Conservation (phyloP, 139 green algal species). For the Chlorella ohadii region DNA sequence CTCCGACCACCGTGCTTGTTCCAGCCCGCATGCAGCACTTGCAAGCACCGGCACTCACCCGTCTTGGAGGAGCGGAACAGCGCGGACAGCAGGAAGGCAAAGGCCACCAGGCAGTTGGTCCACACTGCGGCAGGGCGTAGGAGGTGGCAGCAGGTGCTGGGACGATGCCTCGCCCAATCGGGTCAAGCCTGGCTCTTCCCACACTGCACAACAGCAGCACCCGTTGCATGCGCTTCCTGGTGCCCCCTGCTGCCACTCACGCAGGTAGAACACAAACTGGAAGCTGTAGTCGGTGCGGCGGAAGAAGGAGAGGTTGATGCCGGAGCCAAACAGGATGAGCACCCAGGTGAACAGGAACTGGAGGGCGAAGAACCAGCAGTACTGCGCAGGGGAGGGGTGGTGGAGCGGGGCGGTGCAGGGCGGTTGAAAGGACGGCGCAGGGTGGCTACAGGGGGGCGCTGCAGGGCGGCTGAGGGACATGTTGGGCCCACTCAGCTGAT, state of each 20-base stretch:
- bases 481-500: too few species aligned
- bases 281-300: slow-evolving; percentile 67
- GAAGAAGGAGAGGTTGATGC: slow-evolving; percentile 89
- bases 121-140: slow-evolving; percentile 56
- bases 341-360: slow-evolving; percentile 85
- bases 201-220: too few species aligned
- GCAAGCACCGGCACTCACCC: slow-evolving; percentile 16
- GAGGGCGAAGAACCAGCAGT: slow-evolving; percentile 80
- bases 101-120: slow-evolving; percentile 85
- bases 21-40: not conserved
- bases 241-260: too few species aligned
- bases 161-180: too few species aligned
- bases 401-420: too few species aligned
- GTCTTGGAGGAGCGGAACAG: slow-evolving; percentile 77
- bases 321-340: slow-evolving; percentile 78
- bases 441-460: too few species aligned
- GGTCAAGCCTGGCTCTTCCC: too few species aligned
- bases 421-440: too few species aligned
- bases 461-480: too few species aligned
- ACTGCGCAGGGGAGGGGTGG: slow-evolving; percentile 52
- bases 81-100: slow-evolving; percentile 81
- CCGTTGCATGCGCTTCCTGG: too few species aligned
- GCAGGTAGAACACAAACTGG: slow-evolving; percentile 84
- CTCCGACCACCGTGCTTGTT: too few species aligned
- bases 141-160: too few species aligned